A percentile compares a stretch with the other conserved stretches of the same genome.
Conservation (phyloP, 2,329 filamentous ascomycete species). For the Aureobasidium sp. region DNA sequence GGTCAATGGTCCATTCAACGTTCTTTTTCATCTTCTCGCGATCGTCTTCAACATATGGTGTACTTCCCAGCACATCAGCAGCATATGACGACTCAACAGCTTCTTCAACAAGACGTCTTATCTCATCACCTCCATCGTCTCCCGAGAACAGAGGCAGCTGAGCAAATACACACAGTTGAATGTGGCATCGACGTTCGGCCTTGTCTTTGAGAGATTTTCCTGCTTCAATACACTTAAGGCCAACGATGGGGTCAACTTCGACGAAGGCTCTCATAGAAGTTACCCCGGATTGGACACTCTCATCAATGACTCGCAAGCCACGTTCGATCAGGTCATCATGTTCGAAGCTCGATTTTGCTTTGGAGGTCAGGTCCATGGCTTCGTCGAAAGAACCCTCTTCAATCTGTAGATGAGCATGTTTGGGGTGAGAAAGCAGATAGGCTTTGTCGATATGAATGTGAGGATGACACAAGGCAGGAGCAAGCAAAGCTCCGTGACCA, state of each 20-base stretch:
- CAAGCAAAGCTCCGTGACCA: conserved; percentile 35
- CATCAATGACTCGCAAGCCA: conserved; percentile 56
- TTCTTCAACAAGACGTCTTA: conserved; percentile 42
- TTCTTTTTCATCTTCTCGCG: conserved; percentile 45
- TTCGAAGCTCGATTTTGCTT: conserved; percentile 57
- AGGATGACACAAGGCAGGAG: conserved; percentile 58
- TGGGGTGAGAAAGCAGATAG: conserved; percentile 50
- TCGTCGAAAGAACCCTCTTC: conserved; percentile 55
- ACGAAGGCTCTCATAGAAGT: conserved; percentile 64
- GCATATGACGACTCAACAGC: conserved; percentile 32
- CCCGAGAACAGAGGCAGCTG: conserved; percentile 60
- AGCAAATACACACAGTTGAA: conserved; percentile 65
- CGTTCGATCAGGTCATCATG: conserved; percentile 53
- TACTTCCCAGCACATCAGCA: conserved; percentile 57
- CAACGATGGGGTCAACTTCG: conserved; percentile 58
- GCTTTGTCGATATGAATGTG: conserved; percentile 66
- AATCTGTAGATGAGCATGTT: conserved; percentile 54
- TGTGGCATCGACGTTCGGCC: conserved; percentile 42
- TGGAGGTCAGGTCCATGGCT: conserved; percentile 50
- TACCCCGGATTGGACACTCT: conserved; percentile 56
- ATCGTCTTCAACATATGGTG: conserved; percentile 59
- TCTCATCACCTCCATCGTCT: conserved; percentile 36
- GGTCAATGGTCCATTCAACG: conserved; percentile 53
- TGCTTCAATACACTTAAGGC: conserved; percentile 48
- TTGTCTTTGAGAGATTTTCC: conserved; percentile 47